Conservation (phyloP, 345 rosid genomes). For the Eucalyptus erythrocorys region DNA sequence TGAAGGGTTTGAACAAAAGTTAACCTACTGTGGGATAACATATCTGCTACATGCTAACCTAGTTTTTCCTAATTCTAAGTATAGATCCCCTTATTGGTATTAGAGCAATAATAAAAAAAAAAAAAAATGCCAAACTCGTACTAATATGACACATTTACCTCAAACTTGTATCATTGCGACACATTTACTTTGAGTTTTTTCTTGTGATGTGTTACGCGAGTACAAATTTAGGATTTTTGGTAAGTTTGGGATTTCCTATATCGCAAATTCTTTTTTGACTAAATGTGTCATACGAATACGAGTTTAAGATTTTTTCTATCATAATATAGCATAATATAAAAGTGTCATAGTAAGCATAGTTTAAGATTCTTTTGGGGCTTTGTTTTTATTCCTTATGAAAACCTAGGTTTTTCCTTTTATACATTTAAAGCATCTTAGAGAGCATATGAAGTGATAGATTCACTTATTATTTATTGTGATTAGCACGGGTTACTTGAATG, state of each 20-base stretch:
- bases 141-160: rapidly evolving
- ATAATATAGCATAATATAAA: too few species aligned
- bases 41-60: rapidly evolving
- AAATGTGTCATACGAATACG: background rate
- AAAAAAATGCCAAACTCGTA: too few species aligned
- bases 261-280: background rate
- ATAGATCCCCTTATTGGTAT: too few species aligned
- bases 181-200: background rate
- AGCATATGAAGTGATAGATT: background rate
- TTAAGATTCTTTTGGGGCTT: too few species aligned
- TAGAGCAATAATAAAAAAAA: too few species aligned
- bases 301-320: background rate
- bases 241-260: too few species aligned
- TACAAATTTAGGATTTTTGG: too few species aligned
- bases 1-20: too few species aligned
- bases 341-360: background rate
- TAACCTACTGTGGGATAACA: too few species aligned
- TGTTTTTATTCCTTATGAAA: background rate
- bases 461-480: background rate
- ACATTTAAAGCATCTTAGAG: too few species aligned
- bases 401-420: background rate
- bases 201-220: rapidly evolving
- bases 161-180: rapidly evolving
- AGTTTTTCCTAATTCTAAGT: too few species aligned
- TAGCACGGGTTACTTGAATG: background rate